Evolutionary conservation across 768 basidiomycete genomes (phyloP).

Genomic region (Auricularia auricula-judae): DNA sequence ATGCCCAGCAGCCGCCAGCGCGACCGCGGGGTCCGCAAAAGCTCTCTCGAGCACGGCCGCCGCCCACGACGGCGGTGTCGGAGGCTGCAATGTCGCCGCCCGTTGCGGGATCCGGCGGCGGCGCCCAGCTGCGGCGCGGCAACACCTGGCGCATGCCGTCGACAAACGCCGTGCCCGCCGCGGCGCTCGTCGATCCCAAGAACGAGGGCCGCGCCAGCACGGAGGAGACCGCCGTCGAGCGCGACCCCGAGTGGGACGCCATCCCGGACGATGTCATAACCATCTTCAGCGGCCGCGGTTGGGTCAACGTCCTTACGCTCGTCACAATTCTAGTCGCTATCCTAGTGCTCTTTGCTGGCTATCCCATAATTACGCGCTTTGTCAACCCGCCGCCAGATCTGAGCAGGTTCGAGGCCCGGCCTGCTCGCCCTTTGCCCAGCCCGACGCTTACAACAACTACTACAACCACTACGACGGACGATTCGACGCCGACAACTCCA

Average conservation of each 20-base stretch:
- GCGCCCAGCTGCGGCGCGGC: not conserved
- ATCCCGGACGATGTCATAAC: slow-evolving; percentile 30
- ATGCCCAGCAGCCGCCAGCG: not conserved
- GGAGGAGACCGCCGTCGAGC: not conserved
- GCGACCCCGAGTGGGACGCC: not conserved
- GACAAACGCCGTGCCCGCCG: not conserved
- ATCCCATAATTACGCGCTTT: slow-evolving; percentile 62
- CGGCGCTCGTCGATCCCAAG: not conserved
- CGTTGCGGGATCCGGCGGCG: not conserved
- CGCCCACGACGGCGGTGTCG: not conserved
- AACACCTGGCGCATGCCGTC: not conserved
- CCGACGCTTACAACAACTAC: not conserved
- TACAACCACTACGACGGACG: not conserved
- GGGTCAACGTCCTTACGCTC: slow-evolving; percentile 69
- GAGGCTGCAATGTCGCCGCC: not conserved
- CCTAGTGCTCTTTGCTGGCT: slow-evolving; percentile 79
- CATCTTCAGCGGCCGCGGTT: slow-evolving; percentile 44
- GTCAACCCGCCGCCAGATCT: slow-evolving; percentile 4
- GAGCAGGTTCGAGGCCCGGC: not conserved
- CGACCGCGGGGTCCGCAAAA: not conserved
- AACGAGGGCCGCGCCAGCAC: not conserved
- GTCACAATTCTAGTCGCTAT: slow-evolving; percentile 56
- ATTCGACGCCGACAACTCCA: not conserved
- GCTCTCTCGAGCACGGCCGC: not conserved
- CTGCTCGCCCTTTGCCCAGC: not conserved